Base-by-base conservation (phyloP, 2,329 filamentous ascomycete species). In the Fusarium mundagurra region DNA sequence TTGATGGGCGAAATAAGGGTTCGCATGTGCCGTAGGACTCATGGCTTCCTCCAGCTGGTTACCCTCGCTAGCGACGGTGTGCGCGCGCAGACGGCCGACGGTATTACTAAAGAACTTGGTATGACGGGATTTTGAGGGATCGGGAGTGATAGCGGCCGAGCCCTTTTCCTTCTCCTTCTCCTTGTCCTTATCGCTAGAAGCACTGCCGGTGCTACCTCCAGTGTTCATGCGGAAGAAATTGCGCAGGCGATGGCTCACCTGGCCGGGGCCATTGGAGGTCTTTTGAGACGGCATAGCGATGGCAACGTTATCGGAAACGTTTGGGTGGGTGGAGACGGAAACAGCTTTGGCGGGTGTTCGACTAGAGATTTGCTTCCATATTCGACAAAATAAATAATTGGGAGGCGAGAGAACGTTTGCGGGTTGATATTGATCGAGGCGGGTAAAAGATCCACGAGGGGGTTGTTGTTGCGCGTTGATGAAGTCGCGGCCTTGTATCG, bases 1-100 rank as follows among this genome's bases (percentile, higher is more conserved):
- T 84, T 99, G 96, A 82, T 98, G 96, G 76, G 92, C 93, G 83
- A 98, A 99, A 85, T 99, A 99, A 24, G 96, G 96, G 82, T 99
- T 99, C 74, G 95, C 96, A 80, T 96, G 92, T 59, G 95, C 96
- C 9, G 95, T 98, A 33, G 96, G 96, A 80, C 95, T 98, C 79
- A 97, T 88, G 71, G 90, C 88, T 83, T 98, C 95, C 77, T 98
- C 96, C 74, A 98, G 88, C 67, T 92, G 90, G 81, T 98, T 95
- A 77, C 95, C 95, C 84, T 98, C 96, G 84, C 95, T 98, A 76
- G 94, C 94, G 64, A 97, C 94, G 33, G 96, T 98, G 69, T 93
- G 92, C 41, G 95, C 97, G 79, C 96, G 92, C 81, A 96, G 94
- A 77, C 96, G 93, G 80, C 93, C 93, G 80, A 97, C 94, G 77